Percentiles rank a stretch among this genome's conserved stretches.
Evolutionary conservation across 1,284 basidiomycete species (phyloP).

Genomic region (Schizophyllum commune): DNA sequence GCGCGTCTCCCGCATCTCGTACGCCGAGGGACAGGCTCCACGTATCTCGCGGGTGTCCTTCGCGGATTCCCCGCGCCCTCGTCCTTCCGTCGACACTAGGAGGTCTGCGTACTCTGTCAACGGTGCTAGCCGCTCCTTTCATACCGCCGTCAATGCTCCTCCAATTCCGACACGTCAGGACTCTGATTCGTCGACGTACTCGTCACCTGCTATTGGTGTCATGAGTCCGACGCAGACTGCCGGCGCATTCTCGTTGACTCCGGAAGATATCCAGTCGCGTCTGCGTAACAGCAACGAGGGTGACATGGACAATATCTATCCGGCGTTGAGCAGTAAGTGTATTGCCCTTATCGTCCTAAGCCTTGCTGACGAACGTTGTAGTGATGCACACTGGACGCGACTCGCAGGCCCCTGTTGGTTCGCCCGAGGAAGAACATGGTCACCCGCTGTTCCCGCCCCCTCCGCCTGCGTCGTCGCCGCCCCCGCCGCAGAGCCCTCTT

Average conservation of each 20-base stretch:
- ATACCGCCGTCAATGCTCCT: constrained; percentile 39
- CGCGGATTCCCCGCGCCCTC: constrained; percentile 47
- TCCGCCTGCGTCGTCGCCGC: background rate
- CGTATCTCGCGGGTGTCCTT: constrained; percentile 64
- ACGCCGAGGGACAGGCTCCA: constrained; percentile 29
- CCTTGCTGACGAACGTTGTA: constrained; percentile 16
- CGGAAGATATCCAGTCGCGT: constrained; percentile 64
- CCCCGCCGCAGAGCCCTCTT: background rate
- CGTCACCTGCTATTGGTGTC: background rate
- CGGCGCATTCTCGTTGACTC: constrained; percentile 58
- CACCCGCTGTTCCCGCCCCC: background rate
- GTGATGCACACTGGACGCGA: constrained; percentile 54
- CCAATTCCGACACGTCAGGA: constrained; percentile 43
- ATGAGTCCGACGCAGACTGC: constrained; percentile 52
- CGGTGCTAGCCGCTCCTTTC: constrained; percentile 46
- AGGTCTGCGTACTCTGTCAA: constrained; percentile 24
- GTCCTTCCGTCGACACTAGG: constrained; percentile 53
- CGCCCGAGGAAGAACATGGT: background rate
- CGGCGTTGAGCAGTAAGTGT: constrained; percentile 52
- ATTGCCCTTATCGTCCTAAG: background rate
- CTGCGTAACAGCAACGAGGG: too few relatives aligned
- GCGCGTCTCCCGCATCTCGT: constrained; percentile 39
- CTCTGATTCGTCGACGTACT: constrained; percentile 1
- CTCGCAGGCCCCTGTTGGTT: background rate
- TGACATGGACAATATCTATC: constrained; percentile 13